phyloP scores from a whole-genome alignment of 495 filamentous ascomycete genomes.

The Penicillium paxilli region DNA sequence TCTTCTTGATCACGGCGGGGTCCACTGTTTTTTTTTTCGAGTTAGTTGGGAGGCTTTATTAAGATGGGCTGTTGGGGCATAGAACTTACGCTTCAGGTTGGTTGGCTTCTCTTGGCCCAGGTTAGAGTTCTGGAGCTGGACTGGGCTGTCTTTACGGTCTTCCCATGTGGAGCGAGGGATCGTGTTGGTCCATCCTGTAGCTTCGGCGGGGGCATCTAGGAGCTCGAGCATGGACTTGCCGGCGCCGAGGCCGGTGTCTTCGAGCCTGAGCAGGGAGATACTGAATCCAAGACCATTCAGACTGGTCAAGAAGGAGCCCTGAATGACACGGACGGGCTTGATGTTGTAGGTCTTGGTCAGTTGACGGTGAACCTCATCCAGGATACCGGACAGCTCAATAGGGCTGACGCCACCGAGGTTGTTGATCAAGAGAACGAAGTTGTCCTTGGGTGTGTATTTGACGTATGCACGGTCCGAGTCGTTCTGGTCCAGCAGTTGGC shows the following conservation, averaged over 20 bases:
- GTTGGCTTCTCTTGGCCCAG: slow-evolving; percentile 57
- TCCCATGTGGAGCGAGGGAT: slow-evolving; percentile 60
- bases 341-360: slow-evolving; percentile 67
- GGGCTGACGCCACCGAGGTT: slow-evolving; percentile 92
- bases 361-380: slow-evolving; percentile 81
- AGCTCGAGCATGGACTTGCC: slow-evolving; percentile 83
- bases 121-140: slow-evolving; percentile 56
- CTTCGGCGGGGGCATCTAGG: slow-evolving; percentile 82
- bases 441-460: slow-evolving; percentile 57
- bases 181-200: slow-evolving; percentile 79
- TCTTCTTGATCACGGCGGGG: slow-evolving; percentile 51
- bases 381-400: slow-evolving; percentile 86
- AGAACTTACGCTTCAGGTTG: slow-evolving; percentile 61
- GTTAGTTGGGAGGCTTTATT: not conserved
- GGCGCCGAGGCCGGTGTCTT: slow-evolving; percentile 73
- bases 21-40: slow-evolving; percentile 51
- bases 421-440: slow-evolving; percentile 81
- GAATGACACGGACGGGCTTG: slow-evolving; percentile 64
- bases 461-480: slow-evolving; percentile 84
- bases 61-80: not conserved
- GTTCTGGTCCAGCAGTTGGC: slow-evolving; percentile 72
- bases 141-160: slow-evolving; percentile 38
- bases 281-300: slow-evolving; percentile 93
- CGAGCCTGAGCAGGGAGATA: slow-evolving; percentile 77
- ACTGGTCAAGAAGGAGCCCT: slow-evolving; percentile 72